Evolutionary conservation across 1,284 basidiomycete species (phyloP).

Genomic region (Lentinula novae-zelandiae): DNA sequence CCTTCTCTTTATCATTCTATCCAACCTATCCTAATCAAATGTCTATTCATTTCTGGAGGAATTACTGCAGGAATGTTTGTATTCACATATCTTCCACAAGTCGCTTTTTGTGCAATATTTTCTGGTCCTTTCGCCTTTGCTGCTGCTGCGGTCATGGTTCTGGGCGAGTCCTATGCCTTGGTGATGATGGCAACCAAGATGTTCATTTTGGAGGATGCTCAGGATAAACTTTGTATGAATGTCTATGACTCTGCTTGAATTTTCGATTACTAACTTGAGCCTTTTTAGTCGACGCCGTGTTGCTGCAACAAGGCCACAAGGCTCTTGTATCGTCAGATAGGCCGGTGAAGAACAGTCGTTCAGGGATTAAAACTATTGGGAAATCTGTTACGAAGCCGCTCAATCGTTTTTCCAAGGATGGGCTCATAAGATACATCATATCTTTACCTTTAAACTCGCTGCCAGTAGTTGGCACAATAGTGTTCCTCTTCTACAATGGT

Average conservation of each 20-base stretch:
- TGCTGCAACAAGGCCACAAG: constrained; percentile 38
- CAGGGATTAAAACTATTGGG: constrained; percentile 31
- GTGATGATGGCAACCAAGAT: constrained; percentile 44
- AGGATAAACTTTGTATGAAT: constrained; percentile 33
- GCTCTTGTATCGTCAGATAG: constrained; percentile 37
- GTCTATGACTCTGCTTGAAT: constrained; percentile 16
- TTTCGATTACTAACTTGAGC: background rate
- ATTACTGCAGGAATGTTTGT: constrained; percentile 50
- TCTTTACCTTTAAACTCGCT: constrained; percentile 64
- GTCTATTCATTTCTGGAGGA: constrained; percentile 33
- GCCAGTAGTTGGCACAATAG: constrained; percentile 61
- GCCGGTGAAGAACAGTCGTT: constrained; percentile 24
- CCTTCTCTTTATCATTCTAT: constrained; percentile 34
- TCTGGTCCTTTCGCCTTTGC: constrained; percentile 53
- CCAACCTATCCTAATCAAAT: constrained; percentile 36
- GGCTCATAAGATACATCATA: constrained; percentile 43
- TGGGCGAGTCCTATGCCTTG: constrained; percentile 37
- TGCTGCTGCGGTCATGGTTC: constrained; percentile 34
- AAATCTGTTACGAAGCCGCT: constrained; percentile 36
- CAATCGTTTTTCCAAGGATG: constrained; percentile 29
- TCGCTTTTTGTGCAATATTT: constrained; percentile 59
- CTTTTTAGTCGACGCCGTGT: constrained; percentile 38
- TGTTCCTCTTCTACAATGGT: constrained; percentile 57
- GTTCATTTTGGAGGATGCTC: constrained; percentile 43
- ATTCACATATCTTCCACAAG: constrained; percentile 69